Percentiles rank a stretch among this genome's conserved stretches.
Evolutionary conservation across 768 basidiomycete species (phyloP).

Genomic region (Calvatia gigantea): DNA sequence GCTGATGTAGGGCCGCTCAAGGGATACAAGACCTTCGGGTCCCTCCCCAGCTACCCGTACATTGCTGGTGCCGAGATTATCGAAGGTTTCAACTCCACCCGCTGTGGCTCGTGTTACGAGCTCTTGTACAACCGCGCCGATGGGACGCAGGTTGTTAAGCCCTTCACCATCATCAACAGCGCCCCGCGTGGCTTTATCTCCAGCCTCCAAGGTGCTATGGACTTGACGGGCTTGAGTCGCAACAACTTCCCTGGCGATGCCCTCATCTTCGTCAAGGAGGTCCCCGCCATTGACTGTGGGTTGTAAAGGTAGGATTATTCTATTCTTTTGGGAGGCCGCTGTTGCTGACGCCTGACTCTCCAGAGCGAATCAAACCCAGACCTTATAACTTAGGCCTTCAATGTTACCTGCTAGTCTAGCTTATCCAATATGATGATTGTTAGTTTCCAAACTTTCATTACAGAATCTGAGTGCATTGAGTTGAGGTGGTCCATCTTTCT

Average conservation of each 20-base stretch:
- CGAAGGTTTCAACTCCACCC: slow-evolving; percentile 8
- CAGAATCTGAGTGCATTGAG: too few relatives aligned
- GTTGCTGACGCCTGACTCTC: neutral
- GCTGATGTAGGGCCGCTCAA: slow-evolving; percentile 3
- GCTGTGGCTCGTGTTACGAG: slow-evolving; percentile 10
- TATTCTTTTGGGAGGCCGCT: neutral
- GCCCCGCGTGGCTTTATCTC: neutral
- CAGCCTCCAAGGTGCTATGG: neutral
- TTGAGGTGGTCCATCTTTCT: too few relatives aligned
- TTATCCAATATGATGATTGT: too few relatives aligned
- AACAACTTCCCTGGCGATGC: slow-evolving; percentile 3
- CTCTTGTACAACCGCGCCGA: slow-evolving; percentile 2
- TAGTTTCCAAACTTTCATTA: too few relatives aligned
- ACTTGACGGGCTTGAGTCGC: slow-evolving; percentile 1
- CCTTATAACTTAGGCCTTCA: too few relatives aligned
- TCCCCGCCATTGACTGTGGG: slow-evolving; percentile 4
- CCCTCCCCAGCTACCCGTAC: slow-evolving; percentile 10
- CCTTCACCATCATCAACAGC: slow-evolving; percentile 12
- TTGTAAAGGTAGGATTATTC: slow-evolving; percentile 1
- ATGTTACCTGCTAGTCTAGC: too few relatives aligned
- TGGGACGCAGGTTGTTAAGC: neutral
- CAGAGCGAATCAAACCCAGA: too few relatives aligned
- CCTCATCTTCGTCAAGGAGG: slow-evolving; percentile 1
- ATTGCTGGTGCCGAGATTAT: slow-evolving; percentile 4
- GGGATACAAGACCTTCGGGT: slow-evolving; percentile 11